Evolutionary conservation across 805 yeast species (phyloP).

Genomic region (Candida xiaguanensis): DNA sequence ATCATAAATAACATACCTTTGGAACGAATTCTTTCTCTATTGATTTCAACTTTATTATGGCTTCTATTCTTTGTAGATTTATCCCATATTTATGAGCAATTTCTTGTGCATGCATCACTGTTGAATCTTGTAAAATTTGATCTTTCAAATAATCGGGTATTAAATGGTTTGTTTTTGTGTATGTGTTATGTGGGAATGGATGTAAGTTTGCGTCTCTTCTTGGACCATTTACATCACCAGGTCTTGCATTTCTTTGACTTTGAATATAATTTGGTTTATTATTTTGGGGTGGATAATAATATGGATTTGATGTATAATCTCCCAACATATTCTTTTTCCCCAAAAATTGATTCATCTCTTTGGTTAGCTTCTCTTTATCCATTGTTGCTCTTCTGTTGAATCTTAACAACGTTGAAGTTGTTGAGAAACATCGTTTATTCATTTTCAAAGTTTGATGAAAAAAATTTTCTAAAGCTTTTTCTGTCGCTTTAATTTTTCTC

Average conservation of each 20-base stretch:
- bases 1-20: constrained; percentile 55
- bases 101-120: constrained; percentile 59
- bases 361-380: constrained; percentile 10
- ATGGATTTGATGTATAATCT: constrained; percentile 72
- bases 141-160: constrained; percentile 58
- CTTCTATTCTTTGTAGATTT: constrained; percentile 84
- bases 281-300: constrained; percentile 61
- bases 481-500: neutral
- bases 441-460: constrained; percentile 12
- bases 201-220: constrained; percentile 40
- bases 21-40: constrained; percentile 62
- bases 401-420: constrained; percentile 1
- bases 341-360: constrained; percentile 23
- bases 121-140: constrained; percentile 56
- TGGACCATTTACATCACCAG: constrained; percentile 15
- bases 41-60: constrained; percentile 64
- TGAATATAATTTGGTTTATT: constrained; percentile 72
- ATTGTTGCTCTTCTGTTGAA: constrained; percentile 8
- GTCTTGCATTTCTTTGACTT: constrained; percentile 41
- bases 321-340: constrained; percentile 86
- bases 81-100: constrained; percentile 77
- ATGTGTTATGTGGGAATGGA: constrained; percentile 80
- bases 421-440: constrained; percentile 3
- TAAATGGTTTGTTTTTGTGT: constrained; percentile 62
- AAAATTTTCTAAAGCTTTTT: neutral